Base-by-base conservation (phyloP, 2,329 filamentous ascomycete species). In the Colletotrichum tropicale region DNA sequence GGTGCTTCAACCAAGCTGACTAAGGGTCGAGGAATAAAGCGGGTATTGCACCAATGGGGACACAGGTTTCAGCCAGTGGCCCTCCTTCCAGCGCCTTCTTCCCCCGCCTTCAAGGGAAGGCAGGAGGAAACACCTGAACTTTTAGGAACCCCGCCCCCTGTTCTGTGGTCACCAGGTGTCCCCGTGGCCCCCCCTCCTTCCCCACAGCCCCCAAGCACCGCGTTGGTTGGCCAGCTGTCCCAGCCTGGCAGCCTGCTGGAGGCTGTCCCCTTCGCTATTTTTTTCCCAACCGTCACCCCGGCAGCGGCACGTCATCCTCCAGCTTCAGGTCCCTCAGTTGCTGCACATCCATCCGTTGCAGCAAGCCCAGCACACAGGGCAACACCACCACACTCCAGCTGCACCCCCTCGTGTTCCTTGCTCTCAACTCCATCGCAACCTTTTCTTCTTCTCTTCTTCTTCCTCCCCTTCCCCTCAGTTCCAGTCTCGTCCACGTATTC, bases 251-350 rank as follows among this genome's bases (percentile, higher is more conserved):
- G 43, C 10, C 43, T 52, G 43, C 43, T 52, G 43, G n/a, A 21
- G 43, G 43, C 6, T 52, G n/a, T 52, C 43, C 43, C 43, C n/a
- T 52, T 52, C 43, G 43, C 43, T 52, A 52, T 48, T 52, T 52
- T 52, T 52, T 52, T 52, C 12, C 43, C 64, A 70, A 48, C 65
- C 43, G 70, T 74, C 21, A 69, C 74, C 74, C 70, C 64, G 65
- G 74, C 74, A 76, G 74, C 74, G 62, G 58, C 74, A 76, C 70
- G 74, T 76, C 74, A 76, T 76, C 56, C 24, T 52, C 43, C 43
- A 52, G n/a, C 43, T 69, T 68, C 48, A 43, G 52, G 26, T 36
- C 26, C 66, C 55, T 28, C 26, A 61, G 58, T 32, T 61, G 26
- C 56, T 60, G 24, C 30, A 21, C 43, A 32, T 21, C 48, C 15